These are phyloP conservation scores for Musa acuminata DNA, from an alignment of 176 grass and related monocot genomes.

Conservation along the genomic window DNA sequence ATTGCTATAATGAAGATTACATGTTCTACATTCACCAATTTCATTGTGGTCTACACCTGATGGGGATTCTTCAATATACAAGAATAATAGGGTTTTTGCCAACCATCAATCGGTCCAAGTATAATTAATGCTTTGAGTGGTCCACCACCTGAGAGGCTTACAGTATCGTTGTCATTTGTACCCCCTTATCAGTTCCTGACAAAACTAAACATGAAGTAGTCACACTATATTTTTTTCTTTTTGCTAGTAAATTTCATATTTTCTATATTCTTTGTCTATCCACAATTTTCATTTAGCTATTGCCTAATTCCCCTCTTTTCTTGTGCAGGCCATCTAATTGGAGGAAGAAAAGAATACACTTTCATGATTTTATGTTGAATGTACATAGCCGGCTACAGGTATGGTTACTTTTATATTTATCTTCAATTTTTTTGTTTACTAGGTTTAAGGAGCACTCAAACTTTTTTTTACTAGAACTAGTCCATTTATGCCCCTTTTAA, in stretches of 20 bases:
- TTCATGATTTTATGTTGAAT: conserved; percentile 97
- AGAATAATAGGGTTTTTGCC: neutral
- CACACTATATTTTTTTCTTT: neutral
- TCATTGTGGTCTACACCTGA: neutral
- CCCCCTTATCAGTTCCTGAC: too few relatives aligned
- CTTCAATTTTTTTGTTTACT: neutral
- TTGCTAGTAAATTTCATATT: too few relatives aligned
- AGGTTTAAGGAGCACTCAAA: neutral
- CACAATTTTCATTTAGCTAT: neutral
- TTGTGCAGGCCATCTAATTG: conserved; percentile 74
- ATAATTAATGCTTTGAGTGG: neutral
- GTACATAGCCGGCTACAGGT: conserved; percentile 89
- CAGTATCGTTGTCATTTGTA: neutral
- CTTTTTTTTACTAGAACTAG: neutral
- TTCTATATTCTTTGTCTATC: neutral
- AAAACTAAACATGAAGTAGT: neutral
- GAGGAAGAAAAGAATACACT: conserved; percentile 94
- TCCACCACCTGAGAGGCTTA: neutral
- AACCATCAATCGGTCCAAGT: neutral
- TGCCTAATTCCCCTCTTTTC: conserved; percentile 6
- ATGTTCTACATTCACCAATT: neutral
- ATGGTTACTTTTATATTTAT: conserved; percentile 1
- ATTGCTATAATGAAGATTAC: neutral
- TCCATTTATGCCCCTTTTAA: neutral
- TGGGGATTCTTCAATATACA: neutral